Evolutionary conservation across 768 basidiomycete genomes (phyloP).

Genomic region (Mycena indigotica): DNA sequence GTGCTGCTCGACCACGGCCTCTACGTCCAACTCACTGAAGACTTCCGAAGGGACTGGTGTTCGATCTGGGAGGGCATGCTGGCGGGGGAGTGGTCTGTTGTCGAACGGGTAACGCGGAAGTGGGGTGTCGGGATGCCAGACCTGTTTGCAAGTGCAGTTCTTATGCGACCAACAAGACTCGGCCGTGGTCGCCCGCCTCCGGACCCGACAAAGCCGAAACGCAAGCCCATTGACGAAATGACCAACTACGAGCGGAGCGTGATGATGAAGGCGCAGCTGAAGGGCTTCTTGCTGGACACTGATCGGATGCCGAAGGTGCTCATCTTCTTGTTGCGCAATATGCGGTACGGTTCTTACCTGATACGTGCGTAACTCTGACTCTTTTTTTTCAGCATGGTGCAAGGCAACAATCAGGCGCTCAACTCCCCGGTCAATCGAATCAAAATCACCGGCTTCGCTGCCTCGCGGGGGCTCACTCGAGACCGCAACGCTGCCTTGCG

Average conservation of each 20-base stretch:
- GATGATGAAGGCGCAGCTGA: constrained; percentile 65
- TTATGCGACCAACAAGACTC: constrained; percentile 62
- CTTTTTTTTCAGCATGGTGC: constrained; percentile 43
- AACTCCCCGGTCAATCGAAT: constrained; percentile 89
- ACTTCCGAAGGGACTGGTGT: constrained; percentile 77
- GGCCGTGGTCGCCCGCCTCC: constrained; percentile 34
- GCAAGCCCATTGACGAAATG: constrained; percentile 34
- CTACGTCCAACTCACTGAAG: constrained; percentile 70
- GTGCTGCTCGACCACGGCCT: constrained; percentile 93
- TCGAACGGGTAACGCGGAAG: constrained; percentile 50
- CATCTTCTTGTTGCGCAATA: constrained; percentile 75
- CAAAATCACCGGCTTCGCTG: constrained; percentile 86
- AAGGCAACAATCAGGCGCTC: constrained; percentile 79
- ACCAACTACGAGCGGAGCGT: constrained; percentile 72
- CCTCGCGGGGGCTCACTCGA: constrained; percentile 64
- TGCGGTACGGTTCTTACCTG: constrained; percentile 55
- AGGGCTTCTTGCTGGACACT: constrained; percentile 69
- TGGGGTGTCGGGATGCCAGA: constrained; percentile 78
- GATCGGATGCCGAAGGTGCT: constrained; percentile 79
- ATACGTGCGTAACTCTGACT: constrained; percentile 24
- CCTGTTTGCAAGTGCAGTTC: constrained; percentile 70
- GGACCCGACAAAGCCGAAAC: constrained; percentile 13
- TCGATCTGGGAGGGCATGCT: constrained; percentile 72
- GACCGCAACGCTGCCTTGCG: constrained; percentile 42
- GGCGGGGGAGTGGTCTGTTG: constrained; percentile 53